Base-by-base conservation (phyloP, 768 basidiomycete species). In the Panaeolus papilionaceus region DNA sequence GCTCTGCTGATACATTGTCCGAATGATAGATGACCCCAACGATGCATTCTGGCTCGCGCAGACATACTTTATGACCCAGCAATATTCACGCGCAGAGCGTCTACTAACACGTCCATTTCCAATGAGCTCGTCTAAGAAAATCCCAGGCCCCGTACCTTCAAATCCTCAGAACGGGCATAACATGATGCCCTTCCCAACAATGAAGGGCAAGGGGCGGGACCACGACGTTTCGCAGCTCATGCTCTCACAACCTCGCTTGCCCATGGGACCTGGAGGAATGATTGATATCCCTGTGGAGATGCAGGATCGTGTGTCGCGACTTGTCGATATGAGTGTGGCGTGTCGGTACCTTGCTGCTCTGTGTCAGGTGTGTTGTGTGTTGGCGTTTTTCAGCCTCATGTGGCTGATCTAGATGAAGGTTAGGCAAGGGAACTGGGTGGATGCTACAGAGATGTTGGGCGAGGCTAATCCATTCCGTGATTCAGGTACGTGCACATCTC, bases 41-140 rank as follows among this genome's bases (percentile, higher is more conserved):
- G 98, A 99, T 78, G 98, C 96, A 12, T 99, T 99, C 79, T 99
- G 98, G 98, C 88, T 99, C 23, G 96, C 98, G 2, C 98, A 99
- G 77, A 95, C 93, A 0, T 95, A 96, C 78, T 99, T 99, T 77
- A 92, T 96, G 83, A 96, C 92, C 2, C 91, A 96, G 72, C 94
- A 98, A 68, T 99, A 97, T 79, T 91, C 95, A 8, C 93, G 96
- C 61, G 96, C 98, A 10, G 95, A 98, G 77, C 88, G 92, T 58
- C 83, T 99, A 33, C 86, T 99, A 58, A 95, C 91, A 2, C 87
- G 94, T n/a, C 93, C 94, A 0, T 94, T 97, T 75, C 85, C 90
- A 6, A 84, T 84, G 9, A 75, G 83, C 39, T 81, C 82, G 4
- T 83, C 85, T 8, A 81, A 84, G 72, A 78, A 65, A 45, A 78